Conservation (phyloP, 768 basidiomycete species). For the Russula vinacea region DNA sequence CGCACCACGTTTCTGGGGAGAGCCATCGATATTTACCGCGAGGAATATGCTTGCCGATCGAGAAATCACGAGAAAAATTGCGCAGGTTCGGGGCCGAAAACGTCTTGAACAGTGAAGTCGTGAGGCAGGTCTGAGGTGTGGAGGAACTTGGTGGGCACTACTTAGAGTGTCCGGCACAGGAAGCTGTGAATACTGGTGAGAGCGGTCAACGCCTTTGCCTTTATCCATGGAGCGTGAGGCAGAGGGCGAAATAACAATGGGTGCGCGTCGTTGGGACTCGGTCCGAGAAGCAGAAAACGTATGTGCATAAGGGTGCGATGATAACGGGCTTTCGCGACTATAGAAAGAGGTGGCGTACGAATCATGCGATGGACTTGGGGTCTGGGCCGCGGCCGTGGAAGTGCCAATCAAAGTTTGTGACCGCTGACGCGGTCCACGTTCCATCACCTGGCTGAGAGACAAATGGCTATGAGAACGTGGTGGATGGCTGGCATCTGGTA, state of each 20-base stretch:
- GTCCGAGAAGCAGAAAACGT: slow-evolving; percentile 35
- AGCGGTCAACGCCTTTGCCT: slow-evolving; percentile 30
- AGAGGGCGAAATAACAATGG: slow-evolving; percentile 15
- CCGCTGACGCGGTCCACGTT: slow-evolving; percentile 28
- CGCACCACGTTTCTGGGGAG: slow-evolving; percentile 77
- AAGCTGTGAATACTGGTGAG: slow-evolving; percentile 28
- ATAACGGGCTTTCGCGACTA: slow-evolving; percentile 25
- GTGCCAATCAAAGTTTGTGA: slow-evolving; percentile 26
- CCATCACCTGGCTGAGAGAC: slow-evolving; percentile 33
- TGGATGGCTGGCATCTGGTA: neutral
- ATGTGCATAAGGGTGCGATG: slow-evolving; percentile 54
- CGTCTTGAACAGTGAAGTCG: slow-evolving; percentile 48
- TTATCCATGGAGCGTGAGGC: slow-evolving; percentile 33
- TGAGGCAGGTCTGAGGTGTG: slow-evolving; percentile 35
- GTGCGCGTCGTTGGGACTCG: slow-evolving; percentile 26
- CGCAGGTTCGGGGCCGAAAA: slow-evolving; percentile 67
- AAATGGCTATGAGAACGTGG: slow-evolving; percentile 8
- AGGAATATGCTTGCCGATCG: slow-evolving; percentile 30
- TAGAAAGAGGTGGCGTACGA: slow-evolving; percentile 30
- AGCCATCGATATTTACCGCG: slow-evolving; percentile 63
- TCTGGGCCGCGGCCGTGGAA: slow-evolving; percentile 20
- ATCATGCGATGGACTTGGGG: slow-evolving; percentile 24
- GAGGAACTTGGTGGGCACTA: slow-evolving; percentile 34
- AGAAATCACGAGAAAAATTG: slow-evolving; percentile 21
- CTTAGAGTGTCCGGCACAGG: slow-evolving; percentile 39